Percentiles rank a stretch among this genome's conserved stretches.
phyloP scores from a whole-genome alignment of 441 rosid genomes.

The Manihot esculenta region DNA sequence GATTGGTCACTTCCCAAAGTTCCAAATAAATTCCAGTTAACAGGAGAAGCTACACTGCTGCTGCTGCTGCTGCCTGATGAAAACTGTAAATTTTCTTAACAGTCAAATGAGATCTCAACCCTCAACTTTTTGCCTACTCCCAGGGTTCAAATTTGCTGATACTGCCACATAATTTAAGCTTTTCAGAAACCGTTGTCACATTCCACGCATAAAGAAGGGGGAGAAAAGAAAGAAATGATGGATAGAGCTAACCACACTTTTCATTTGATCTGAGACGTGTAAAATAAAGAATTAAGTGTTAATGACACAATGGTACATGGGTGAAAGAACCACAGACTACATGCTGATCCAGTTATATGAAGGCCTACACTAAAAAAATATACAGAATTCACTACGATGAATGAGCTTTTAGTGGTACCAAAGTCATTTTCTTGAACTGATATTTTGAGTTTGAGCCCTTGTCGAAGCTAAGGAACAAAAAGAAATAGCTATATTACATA shows the following conservation, averaged over 20 bases:
- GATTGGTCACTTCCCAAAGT: background rate
- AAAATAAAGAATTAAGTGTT: slow-evolving; percentile 2
- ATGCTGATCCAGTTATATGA: slow-evolving; percentile 3
- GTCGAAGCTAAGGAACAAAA: no score
- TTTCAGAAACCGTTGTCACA: background rate
- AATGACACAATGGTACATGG: slow-evolving; percentile 15
- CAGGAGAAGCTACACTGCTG: no score
- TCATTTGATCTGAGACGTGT: slow-evolving; percentile 1
- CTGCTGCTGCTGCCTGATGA: no score
- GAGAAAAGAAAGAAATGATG: no score
- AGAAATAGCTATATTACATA: no score
- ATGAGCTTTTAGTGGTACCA: no score
- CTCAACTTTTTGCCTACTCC: background rate
- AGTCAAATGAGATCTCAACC: no score
- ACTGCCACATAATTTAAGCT: background rate
- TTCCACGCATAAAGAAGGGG: background rate
- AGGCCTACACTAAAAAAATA: slow-evolving; percentile 1
- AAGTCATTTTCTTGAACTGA: no score
- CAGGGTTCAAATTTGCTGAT: background rate
- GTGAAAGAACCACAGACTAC: background rate
- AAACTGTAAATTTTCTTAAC: no score
- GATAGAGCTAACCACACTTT: background rate
- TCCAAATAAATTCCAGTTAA: no score
- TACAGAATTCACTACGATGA: background rate
- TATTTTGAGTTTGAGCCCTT: no score